Base-by-base conservation (phyloP, 2,329 filamentous ascomycete species). In the Apiospora koreana region DNA sequence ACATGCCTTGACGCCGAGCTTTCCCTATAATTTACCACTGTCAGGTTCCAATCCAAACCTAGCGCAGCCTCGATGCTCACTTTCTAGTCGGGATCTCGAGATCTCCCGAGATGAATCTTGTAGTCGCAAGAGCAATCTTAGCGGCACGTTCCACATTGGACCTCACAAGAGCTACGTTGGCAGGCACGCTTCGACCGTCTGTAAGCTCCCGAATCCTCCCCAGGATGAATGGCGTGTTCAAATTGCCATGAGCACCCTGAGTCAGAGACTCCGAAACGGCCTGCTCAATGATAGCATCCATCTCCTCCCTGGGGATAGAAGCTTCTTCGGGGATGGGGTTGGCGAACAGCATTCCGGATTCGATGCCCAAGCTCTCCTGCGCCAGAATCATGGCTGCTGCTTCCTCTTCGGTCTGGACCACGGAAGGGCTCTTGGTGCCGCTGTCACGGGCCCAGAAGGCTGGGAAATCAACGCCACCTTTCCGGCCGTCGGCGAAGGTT, bases 381-480 rank as follows among this genome's bases (percentile, higher is more conserved):
- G 94, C 93, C 74, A 93, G 86, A 70, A 97, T 93, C 70, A 98
- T 94, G n/a, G 92, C 91, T 0, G 96, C 96, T 43, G 96, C 96
- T 78, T 98, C 93, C 69, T 86, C 86, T 78, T 97, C 94, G 74
- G 91, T 87, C 68, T 90, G 82, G 54, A 98, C 88, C 1, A 93
- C 88, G 28, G 89, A 88, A 0, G 95, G 95, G 77, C 94, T 97
- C 80, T 86, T 90, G 68, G 92, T 83, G 16, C 94, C 94, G 80
- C 95, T 98, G 54, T 98, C 94, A 50, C 95, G 86, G 0, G 93
- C 93, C 88, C 93, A 99, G 81, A 99, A 99, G 0, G 93, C 94
- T 1, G 96, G 96, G 76, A 98, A 96, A 76, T 97, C 92, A 50
- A 98, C 88, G 7, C 87, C 82, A 1, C 90, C 92, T 35, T 83